Base-by-base conservation (phyloP, 306 rosid species). In the Hippophae rhamnoides region DNA sequence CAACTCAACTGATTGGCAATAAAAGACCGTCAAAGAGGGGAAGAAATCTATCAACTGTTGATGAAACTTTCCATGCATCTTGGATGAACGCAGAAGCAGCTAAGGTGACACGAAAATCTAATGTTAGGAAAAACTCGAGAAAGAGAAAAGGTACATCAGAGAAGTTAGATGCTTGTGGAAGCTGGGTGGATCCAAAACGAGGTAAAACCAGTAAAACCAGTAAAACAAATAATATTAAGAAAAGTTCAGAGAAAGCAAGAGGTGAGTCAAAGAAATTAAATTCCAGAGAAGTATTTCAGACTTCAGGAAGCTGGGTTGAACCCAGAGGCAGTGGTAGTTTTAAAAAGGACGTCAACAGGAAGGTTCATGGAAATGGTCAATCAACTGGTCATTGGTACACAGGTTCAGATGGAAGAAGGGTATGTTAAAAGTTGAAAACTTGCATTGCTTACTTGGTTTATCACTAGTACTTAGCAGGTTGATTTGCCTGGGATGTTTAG, bases 311-410 rank as follows among this genome's bases (percentile, higher is more conserved):
- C 59, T 90, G 94, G 95, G 76, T 82, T 60, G 89, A 86, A 47
- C 95, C 89, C 45, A 82, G 67, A 73, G 77, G 76, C 75, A 43
- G 72, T 60, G 58, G 65, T 55, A 61, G 72, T 57, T 67, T 60
- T 65, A 86, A 84, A 61, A 81, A 68, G 69, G 95, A 81, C 73
- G 84, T 86, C 38, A 84, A 89, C 61, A 73, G 70, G 64, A 83
- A 78, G 58, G 84, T 82, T 49, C 86, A 79, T 51, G 94, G 94
- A 50, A 76, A 78, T 66, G 76, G 77, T 26, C 74, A 81, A 67
- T 69, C 98, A 55, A 67, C 56, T 60, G 96, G 98, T 71, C 96
- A 87, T 66, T 92, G 98, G 96, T 92, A 26, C 80, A 87, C 96
- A 46, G 76, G 69, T 41, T 43, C 95, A 12, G 87, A 74, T 26